Base-by-base conservation (phyloP, 345 rosid species). In the Citropsis articulata region DNA sequence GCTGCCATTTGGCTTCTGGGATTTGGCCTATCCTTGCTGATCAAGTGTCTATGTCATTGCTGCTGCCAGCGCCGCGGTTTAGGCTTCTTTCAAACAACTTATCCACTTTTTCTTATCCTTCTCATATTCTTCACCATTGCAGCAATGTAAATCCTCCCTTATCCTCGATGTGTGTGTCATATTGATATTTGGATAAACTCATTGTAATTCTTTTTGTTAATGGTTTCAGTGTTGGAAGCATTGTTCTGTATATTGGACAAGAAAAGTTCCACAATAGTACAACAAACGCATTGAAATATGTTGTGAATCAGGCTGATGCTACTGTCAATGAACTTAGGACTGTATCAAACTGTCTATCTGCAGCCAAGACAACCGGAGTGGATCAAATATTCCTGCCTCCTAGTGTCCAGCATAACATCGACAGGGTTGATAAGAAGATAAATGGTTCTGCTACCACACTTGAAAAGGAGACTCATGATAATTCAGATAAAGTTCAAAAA, bases 1-100 rank as follows among this genome's bases (percentile, higher is more conserved):
- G 89, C 80, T 31, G 70, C 69, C 30, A 33, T 82, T 36, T 89
- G 92, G 89, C 81, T 87, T 81, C 71, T 77, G 60, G 71, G 83
- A 25, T 89, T 89, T 71, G 89, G 85, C 31, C 42, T 86, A 6
- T 75, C 45, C 75, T 70, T 87, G 65, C 57, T 73, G 33, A 31
- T 76, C 38, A 66, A 75, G 69, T 74, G 86, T 61, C 35, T 84
- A 16, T 71, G 79, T 66, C 64, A 70, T 59, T 86, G 85, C 84
- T 87, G 89, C 73, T 83, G 83, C 59, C 82, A 28, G 66, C 16
- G 72, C n/a, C 80, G 69, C 38, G 73, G 74, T 71, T 81, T 77
- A 62, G 87, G 85, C 75, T 84, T n/a, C 14, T 60, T 89, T 59
- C 83, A 73, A 77, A 21, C 71, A 9, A 73, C 82, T 63, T 86